Conservation (phyloP, 2,329 filamentous ascomycete species). For the Neoscytalidium dimidiatum region DNA sequence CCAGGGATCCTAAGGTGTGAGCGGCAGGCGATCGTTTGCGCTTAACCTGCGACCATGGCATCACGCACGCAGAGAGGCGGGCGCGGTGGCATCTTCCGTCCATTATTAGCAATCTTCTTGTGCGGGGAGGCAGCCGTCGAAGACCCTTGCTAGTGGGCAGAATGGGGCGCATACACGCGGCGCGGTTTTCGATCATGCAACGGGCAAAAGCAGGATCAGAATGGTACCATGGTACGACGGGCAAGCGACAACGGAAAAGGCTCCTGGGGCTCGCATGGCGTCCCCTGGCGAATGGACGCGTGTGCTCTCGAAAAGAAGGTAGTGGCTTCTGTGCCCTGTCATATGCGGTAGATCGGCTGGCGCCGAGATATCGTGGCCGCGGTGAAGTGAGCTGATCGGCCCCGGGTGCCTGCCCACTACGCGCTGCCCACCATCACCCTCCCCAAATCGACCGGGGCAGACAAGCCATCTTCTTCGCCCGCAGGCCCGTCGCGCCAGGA, state of each 20-base stretch:
- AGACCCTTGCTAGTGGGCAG: neutral
- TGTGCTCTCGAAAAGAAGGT: neutral
- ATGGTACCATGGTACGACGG: neutral
- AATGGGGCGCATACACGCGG: neutral
- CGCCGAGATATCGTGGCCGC: constrained; percentile 1
- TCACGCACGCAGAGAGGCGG: neutral
- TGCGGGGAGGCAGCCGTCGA: neutral
- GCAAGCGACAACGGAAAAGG: neutral
- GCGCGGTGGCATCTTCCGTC: neutral
- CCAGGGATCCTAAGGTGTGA: neutral
- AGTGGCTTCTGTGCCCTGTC: neutral
- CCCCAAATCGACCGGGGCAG: too few relatives aligned
- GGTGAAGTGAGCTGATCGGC: neutral
- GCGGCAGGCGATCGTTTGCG: neutral
- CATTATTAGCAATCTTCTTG: neutral
- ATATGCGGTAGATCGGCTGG: constrained; percentile 4
- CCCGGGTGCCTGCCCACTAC: neutral
- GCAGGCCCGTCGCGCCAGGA: neutral
- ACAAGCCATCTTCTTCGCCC: neutral
- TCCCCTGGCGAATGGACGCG: neutral
- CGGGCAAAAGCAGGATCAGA: neutral
- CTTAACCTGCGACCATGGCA: neutral
- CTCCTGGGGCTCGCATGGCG: neutral
- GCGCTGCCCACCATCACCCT: neutral
- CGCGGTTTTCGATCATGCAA: neutral